phyloP scores from a whole-genome alignment of 192 early-diverging fungal species.

The Gonapodya prolifera region DNA sequence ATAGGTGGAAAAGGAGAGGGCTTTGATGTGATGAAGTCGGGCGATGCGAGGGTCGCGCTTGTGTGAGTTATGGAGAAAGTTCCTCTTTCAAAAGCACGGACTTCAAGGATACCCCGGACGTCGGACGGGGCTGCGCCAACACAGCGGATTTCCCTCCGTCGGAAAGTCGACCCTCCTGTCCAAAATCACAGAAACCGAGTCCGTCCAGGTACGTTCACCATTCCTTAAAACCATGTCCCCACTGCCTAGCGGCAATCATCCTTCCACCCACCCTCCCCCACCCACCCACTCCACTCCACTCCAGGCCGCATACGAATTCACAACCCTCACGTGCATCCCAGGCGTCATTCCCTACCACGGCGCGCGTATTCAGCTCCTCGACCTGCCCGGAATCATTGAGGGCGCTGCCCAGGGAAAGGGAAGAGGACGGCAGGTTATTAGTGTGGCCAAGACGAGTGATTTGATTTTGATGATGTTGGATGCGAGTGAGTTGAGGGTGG shows the following conservation, averaged over 20 bases:
- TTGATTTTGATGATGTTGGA: constrained; percentile 97
- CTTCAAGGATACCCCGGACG: too few species aligned
- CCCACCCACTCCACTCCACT: too few species aligned
- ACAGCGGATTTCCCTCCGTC: too few species aligned
- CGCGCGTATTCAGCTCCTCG: constrained; percentile 90
- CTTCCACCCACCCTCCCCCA: too few species aligned
- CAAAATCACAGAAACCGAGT: constrained; percentile 84
- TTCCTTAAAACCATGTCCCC: too few species aligned
- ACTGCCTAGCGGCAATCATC: too few species aligned
- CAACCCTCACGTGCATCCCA: constrained; percentile 89
- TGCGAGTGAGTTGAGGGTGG: constrained; percentile 67
- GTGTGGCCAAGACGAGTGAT: constrained; percentile 92
- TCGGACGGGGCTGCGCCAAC: too few species aligned
- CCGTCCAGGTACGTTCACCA: too few species aligned
- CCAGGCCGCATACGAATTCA: constrained; percentile 79
- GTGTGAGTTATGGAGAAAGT: too few species aligned
- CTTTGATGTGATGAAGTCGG: constrained; percentile 96
- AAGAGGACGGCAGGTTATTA: constrained; percentile 93
- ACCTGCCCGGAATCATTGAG: constrained; percentile 98
- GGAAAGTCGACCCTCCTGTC: constrained; percentile 95
- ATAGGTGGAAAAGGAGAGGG: constrained; percentile 63
- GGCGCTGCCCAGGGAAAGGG: constrained; percentile 97
- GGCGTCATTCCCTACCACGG: constrained; percentile 93
- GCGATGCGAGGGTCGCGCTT: constrained; percentile 88
- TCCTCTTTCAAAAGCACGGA: too few species aligned